phyloP scores from a whole-genome alignment of 73 alveolate genomes.

The Tetrahymena malaccensis region DNA sequence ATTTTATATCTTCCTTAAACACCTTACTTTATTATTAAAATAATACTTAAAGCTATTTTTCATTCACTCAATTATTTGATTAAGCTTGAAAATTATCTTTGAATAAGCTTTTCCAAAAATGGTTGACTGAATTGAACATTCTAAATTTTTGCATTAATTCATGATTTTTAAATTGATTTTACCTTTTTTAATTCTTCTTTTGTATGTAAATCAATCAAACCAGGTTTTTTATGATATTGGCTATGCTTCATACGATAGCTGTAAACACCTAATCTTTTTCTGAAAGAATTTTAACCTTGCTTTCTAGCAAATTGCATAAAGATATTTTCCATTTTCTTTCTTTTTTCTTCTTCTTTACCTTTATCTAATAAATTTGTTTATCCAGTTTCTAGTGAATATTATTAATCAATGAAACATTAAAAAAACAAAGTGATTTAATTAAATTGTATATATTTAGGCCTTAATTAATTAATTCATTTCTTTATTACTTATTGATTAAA shows the following conservation, averaged over 20 bases:
- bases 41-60: not conserved
- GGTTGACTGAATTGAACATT: not conserved
- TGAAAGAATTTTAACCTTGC: not conserved
- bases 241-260: slow-evolving; percentile 17
- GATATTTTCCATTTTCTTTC: not conserved
- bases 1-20: not conserved
- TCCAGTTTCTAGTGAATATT: not conserved
- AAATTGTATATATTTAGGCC: not conserved
- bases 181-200: slow-evolving; percentile 19
- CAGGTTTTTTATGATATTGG: slow-evolving; percentile 31
- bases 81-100: not conserved
- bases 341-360: not conserved
- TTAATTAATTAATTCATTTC: too few species aligned
- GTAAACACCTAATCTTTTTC: slow-evolving; percentile 32
- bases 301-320: slow-evolving; percentile 1
- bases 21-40: not conserved
- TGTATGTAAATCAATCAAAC: slow-evolving; percentile 7
- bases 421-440: not conserved
- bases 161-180: not conserved
- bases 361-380: not conserved
- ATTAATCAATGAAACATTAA: not conserved
- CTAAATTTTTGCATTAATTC: not conserved
- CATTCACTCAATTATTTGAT: too few species aligned
- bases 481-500: too few species aligned
- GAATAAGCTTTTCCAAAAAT: not conserved